Conservation (phyloP, 805 yeast genomes). For the Candida corydali region DNA sequence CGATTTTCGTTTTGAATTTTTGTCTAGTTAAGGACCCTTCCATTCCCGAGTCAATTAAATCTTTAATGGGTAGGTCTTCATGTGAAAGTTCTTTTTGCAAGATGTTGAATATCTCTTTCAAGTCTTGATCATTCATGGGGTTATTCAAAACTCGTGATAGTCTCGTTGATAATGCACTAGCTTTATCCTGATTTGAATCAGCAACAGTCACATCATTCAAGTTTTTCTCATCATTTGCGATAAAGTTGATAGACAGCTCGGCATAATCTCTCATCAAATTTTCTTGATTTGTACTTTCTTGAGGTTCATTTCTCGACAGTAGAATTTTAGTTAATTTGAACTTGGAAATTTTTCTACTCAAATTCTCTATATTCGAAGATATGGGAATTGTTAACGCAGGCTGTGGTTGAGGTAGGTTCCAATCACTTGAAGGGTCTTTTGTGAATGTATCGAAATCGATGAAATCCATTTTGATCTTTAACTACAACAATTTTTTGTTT, state of each 20-base stretch:
- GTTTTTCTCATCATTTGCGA: slow-evolving; percentile 9
- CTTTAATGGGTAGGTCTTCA: slow-evolving; percentile 21
- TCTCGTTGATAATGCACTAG: slow-evolving; percentile 34
- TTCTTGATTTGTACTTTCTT: slow-evolving; percentile 11
- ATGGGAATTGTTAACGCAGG: slow-evolving; percentile 41
- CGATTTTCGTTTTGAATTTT: slow-evolving; percentile 56
- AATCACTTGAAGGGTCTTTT: slow-evolving; percentile 5
- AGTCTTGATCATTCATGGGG: slow-evolving; percentile 33
- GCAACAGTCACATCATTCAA: slow-evolving; percentile 12
- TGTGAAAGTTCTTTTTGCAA: slow-evolving; percentile 25
- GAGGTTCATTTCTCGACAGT: slow-evolving; percentile 5
- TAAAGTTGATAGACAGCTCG: slow-evolving; percentile 37
- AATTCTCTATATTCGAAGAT: slow-evolving; percentile 30
- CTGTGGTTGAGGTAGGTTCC: slow-evolving; percentile 34
- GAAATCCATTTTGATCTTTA: slow-evolving; percentile 30
- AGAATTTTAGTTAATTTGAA: slow-evolving; percentile 29
- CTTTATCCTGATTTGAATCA: not conserved
- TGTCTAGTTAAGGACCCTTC: slow-evolving; percentile 60
- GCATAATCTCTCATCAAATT: slow-evolving; percentile 42
- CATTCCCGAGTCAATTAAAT: slow-evolving; percentile 44
- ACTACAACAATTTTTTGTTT: not conserved
- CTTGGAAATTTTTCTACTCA: slow-evolving; percentile 30
- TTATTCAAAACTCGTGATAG: slow-evolving; percentile 48
- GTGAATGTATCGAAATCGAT: slow-evolving; percentile 35
- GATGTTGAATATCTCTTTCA: slow-evolving; percentile 29